These are phyloP conservation scores for Globomyces sp. DNA, from an alignment of 371 early-diverging fungal genomes.

Conservation along the genomic window DNA sequence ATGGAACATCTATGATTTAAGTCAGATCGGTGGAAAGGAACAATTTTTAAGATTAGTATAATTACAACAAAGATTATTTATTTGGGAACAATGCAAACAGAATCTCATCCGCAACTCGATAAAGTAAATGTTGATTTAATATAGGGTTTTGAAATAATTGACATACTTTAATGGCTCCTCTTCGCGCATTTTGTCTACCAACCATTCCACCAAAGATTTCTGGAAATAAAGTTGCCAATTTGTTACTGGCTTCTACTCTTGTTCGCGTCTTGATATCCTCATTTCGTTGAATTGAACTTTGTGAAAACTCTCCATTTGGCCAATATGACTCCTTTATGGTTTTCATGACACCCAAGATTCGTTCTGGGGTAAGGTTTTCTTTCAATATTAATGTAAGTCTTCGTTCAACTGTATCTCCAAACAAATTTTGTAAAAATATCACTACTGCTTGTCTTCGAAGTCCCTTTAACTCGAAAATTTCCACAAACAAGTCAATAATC, in stretches of 20 bases:
- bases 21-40: too few relatives aligned
- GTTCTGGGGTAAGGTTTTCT: conserved; percentile 43
- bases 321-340: conserved; percentile 48
- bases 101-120: conserved; percentile 72
- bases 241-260: conserved; percentile 62
- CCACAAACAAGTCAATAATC: conserved; percentile 77
- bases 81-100: conserved; percentile 58
- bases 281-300: conserved; percentile 15
- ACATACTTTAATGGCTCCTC: conserved; percentile 72
- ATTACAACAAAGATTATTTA: not conserved
- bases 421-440: conserved; percentile 76
- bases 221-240: conserved; percentile 60
- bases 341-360: conserved; percentile 44
- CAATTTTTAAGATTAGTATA: too few relatives aligned
- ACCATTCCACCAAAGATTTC: conserved; percentile 77
- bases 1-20: too few relatives aligned
- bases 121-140: conserved; percentile 74
- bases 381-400: conserved; percentile 48
- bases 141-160: conserved; percentile 71
- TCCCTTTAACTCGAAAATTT: conserved; percentile 82
- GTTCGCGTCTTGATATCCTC: conserved; percentile 57
- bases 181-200: conserved; percentile 76
- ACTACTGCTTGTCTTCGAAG: conserved; percentile 80
- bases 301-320: conserved; percentile 49
- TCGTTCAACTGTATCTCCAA: conserved; percentile 84